Percentiles rank a stretch among this genome's conserved stretches.
phyloP scores from a whole-genome alignment of 2,329 filamentous ascomycete genomes.

The Fusarium proliferatum region DNA sequence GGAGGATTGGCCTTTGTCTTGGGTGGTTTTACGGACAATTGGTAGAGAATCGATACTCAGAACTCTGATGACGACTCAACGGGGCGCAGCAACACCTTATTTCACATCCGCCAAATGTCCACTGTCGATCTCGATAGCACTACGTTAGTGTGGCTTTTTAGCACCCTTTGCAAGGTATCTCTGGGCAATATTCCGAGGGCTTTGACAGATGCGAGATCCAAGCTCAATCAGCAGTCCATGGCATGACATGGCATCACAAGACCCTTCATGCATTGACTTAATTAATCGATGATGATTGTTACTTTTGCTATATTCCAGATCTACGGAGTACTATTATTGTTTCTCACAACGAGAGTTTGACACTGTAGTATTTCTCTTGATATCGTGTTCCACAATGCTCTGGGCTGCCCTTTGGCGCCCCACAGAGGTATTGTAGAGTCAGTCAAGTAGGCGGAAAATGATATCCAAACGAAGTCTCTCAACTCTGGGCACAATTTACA shows the following conservation, averaged over 20 bases:
- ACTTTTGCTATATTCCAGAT: neutral
- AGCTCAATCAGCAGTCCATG: neutral
- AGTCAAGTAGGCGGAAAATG: neutral
- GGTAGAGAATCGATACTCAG: neutral
- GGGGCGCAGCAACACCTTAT: conserved; percentile 39
- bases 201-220: conserved; percentile 37
- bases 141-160: conserved; percentile 15
- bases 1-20: neutral
- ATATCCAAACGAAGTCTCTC: conserved; percentile 17
- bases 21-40: neutral
- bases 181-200: conserved; percentile 8
- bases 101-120: conserved; percentile 10
- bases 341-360: neutral
- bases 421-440: neutral
- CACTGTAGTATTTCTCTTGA: neutral
- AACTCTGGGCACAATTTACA: neutral
- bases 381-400: neutral
- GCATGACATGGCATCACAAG: neutral
- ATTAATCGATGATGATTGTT: neutral
- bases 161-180: conserved; percentile 17
- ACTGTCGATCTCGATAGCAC: conserved; percentile 38
- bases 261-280: conserved; percentile 27
- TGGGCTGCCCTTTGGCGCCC: neutral
- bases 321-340: neutral
- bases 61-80: conserved; percentile 27